Base-by-base conservation (phyloP, 345 rosid species). In the Populus pruinosa region DNA sequence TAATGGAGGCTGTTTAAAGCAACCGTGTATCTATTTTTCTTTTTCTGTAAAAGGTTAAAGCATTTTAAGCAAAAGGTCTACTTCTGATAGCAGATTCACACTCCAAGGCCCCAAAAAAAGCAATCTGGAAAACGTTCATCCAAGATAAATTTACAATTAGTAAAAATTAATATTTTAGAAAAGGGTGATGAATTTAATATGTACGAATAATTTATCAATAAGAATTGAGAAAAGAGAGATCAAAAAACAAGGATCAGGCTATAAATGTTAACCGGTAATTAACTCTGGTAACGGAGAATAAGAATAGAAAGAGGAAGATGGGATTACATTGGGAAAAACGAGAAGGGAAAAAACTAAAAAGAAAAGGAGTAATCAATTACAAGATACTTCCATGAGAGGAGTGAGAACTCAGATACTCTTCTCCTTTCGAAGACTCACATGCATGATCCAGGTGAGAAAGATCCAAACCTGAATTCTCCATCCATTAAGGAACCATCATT, bases 391-490 rank as follows among this genome's bases (percentile, higher is more conserved):
- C 29, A 10, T 76, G 50, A 55, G 66, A 78, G 29, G 33, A 77
- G 55, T n/a, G 75, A 76, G 75, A 76, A 56, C 70, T 79, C 68
- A 25, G 75, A 59, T 71, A 27, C 23, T 5, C 47, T 27, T 43
- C 72, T n/a, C 47, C 72, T 38, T 44, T 23, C 29, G 29, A 43
- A 29, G 21, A 50, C 72, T 84, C 82, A 86, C 41, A 87, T 74
- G 76, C 89, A 89, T 13, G 94, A 80, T 39, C 91, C 89, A 1
- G 85, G 87, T 1, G 86, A 73, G 81, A 78, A 87, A 11, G 87
- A 85, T 71, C 88, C 95, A 29, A 87, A 84, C 62, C 86, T 88
- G 16, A 87, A 86, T 77, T 89, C 93, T 70, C 87, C 93, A 77
- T 87, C 95, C 78, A 83, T 79, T 61, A 83, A n/a, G 21, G 80